Evolutionary conservation across 352 stramenopile species (phyloP), one percentile per base, ranked within the genome.

Genomic region (Pilasporangium apinafurcum): DNA sequence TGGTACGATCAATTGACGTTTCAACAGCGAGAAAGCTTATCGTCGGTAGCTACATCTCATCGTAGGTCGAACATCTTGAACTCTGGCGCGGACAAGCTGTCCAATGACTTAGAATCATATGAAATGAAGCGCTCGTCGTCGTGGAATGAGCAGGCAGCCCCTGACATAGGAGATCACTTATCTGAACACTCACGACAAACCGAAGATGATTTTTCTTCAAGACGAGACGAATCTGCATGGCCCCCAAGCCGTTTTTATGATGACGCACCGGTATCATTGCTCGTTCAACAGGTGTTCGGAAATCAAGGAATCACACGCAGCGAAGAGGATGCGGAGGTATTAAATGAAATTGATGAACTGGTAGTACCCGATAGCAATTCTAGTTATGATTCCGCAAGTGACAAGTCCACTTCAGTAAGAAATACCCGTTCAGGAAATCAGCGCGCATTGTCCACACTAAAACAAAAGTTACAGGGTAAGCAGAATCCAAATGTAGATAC

Each of bases 1-100:
- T 93, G 82, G 82, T 64, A 69, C 26, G 71, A 84, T 31, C 59
- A 65, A 2, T 55, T 82, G 36, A 63, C 70, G 1, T 60, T 62
- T 18, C 63, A 80, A 17, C 43, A 58, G 17, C 60, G 16, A 21
- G 37, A 25, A 12, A 45, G 29, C 28, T 27, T 44, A 21, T 65
- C 63, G 16, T 45, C 56, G 21, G 62, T 45, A n/a, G 10, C 34
- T 8, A 39, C 10, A 8, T 21, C 16, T 39, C 17, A 10, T 5
- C 13, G 34, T 12, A 21, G 4, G 3, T 8, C n/a, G 4, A 39
- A 21, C n/a, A 17, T 39, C 25, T 21, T 35, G 24, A 17, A 12
- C 26, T 25, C 20, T 21, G 25, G 25, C 14, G 10, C 13, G 9
- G 13, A 34, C 7, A n/a, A 16, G 4, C 30, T 8, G 16, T 37